phyloP scores from a whole-genome alignment of 1,139 yeast genomes.

The Suhomyces bribrorum region DNA sequence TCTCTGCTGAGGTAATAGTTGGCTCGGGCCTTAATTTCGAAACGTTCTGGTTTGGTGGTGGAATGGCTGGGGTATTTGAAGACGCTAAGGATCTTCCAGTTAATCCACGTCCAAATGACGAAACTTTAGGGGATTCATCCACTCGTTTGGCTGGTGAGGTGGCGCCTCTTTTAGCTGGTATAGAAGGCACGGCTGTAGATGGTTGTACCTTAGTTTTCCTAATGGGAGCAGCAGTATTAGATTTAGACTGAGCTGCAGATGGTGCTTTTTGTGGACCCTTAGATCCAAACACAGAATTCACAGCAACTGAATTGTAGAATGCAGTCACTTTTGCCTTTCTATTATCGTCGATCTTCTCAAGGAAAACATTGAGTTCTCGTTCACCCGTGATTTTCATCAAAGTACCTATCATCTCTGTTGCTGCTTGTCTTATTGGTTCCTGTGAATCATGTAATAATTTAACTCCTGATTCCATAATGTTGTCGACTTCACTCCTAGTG shows the following conservation, averaged over 20 bases:
- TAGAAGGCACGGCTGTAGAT: constrained; percentile 26
- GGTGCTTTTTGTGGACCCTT: constrained; percentile 6
- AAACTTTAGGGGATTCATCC: constrained; percentile 28
- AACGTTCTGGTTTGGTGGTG: constrained; percentile 14
- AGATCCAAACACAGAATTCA: constrained; percentile 35
- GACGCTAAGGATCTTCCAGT: constrained; percentile 40
- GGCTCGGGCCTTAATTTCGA: constrained; percentile 15
- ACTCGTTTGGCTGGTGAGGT: constrained; percentile 62
- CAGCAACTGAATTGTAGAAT: constrained; percentile 57
- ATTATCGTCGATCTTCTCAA: constrained; percentile 75
- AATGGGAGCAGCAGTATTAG: constrained; percentile 18
- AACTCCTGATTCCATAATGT: constrained; percentile 54
- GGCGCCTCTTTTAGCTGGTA: constrained; percentile 68
- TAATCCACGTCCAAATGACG: constrained; percentile 37
- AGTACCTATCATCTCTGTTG: constrained; percentile 79
- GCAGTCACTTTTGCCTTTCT: constrained; percentile 68
- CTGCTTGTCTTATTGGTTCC: constrained; percentile 79
- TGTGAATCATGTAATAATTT: constrained; percentile 78
- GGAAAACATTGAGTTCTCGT: constrained; percentile 57
- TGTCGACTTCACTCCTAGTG: constrained; percentile 52
- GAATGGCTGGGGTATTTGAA: constrained; percentile 17
- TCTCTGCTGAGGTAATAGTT: constrained; percentile 27
- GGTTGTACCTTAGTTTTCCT: constrained; percentile 11
- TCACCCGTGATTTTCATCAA: constrained; percentile 82
- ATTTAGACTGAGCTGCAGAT: constrained; percentile 16